Conservation (phyloP, 2,329 filamentous ascomycete species). For the Zalaria sp. region DNA sequence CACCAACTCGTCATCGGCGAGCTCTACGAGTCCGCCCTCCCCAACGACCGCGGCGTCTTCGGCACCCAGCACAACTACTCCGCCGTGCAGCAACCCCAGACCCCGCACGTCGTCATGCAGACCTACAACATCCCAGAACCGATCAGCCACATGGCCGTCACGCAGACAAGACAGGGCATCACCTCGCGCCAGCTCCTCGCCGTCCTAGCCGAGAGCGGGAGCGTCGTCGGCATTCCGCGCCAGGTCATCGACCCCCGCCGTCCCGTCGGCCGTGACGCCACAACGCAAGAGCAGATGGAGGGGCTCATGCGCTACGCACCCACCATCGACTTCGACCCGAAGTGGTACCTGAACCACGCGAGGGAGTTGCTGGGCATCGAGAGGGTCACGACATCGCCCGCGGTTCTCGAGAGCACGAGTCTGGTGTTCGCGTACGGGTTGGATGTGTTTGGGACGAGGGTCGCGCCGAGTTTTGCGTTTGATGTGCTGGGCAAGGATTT, state of each 20-base stretch:
- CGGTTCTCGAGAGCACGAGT: constrained; percentile 81
- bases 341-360: constrained; percentile 65
- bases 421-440: constrained; percentile 77
- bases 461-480: constrained; percentile 79
- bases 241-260: constrained; percentile 71
- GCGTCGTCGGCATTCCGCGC: constrained; percentile 68
- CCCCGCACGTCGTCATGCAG: constrained; percentile 67
- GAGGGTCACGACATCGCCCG: constrained; percentile 59
- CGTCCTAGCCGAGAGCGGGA: constrained; percentile 56
- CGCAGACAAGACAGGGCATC: constrained; percentile 85
- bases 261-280: constrained; percentile 73
- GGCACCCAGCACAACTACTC: constrained; percentile 58
- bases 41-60: constrained; percentile 75
- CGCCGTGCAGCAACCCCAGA: constrained; percentile 49
- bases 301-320: constrained; percentile 66
- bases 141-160: constrained; percentile 69
- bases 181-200: constrained; percentile 70
- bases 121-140: constrained; percentile 67
- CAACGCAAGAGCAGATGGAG: constrained; percentile 65
- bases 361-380: constrained; percentile 67
- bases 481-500: constrained; percentile 90
- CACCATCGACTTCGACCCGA: constrained; percentile 69
- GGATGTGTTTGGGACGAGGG: constrained; percentile 76
- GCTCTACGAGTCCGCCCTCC: constrained; percentile 70
- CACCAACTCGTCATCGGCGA: constrained; percentile 79